Percentiles rank a stretch among this genome's conserved stretches.
Evolutionary conservation across 768 basidiomycete genomes (phyloP).

Genomic region (Hericium coralloides): DNA sequence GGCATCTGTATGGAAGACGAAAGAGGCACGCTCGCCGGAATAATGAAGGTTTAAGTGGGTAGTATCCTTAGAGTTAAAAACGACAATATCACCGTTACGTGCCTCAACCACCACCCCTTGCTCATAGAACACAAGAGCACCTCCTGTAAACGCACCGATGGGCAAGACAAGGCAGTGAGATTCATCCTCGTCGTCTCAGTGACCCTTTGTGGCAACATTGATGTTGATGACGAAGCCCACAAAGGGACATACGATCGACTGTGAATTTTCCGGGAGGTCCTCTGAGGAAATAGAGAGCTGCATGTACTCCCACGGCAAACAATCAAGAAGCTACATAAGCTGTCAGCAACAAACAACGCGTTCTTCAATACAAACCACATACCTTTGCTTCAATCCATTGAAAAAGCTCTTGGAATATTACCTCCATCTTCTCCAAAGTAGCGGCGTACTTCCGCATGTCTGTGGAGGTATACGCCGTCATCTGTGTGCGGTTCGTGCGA

Average conservation of each 20-base stretch:
- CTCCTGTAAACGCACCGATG: background rate
- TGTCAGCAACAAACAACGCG: too few relatives aligned
- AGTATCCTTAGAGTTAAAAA: background rate
- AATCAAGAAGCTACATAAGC: background rate
- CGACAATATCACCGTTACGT: background rate
- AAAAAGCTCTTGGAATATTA: background rate
- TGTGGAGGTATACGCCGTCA: background rate
- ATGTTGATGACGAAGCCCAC: background rate
- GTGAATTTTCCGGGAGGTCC: background rate
- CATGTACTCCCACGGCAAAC: background rate
- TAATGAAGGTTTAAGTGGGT: constrained; percentile 10
- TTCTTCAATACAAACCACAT: too few relatives aligned
- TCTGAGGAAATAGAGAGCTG: background rate
- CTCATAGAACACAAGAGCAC: background rate
- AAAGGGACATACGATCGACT: background rate
- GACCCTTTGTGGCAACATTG: background rate
- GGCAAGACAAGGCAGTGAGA: background rate
- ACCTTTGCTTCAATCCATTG: background rate
- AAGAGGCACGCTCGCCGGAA: background rate
- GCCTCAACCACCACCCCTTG: constrained; percentile 3
- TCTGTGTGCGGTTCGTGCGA: background rate
- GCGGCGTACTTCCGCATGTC: background rate
- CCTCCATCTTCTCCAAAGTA: background rate
- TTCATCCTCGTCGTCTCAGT: background rate
- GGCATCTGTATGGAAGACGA: constrained; percentile 6